phyloP scores from a whole-genome alignment of 768 basidiomycete species.

The Fomitopsis pulvina region DNA sequence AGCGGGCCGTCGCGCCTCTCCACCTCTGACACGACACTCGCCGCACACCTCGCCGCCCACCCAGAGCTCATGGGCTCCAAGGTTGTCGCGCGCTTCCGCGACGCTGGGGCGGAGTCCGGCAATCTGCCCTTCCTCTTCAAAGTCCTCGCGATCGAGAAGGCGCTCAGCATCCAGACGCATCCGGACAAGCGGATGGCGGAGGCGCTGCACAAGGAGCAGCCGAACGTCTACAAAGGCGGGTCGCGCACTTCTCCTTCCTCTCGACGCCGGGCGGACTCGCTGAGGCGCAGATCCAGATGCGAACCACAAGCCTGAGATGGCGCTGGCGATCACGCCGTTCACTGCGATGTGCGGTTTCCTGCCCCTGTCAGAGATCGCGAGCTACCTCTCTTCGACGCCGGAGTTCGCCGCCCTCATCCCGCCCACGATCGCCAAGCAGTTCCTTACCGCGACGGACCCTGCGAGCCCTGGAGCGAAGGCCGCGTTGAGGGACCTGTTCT shows the following conservation, averaged over 20 bases:
- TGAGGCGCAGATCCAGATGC: conserved; percentile 45
- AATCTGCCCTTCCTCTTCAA: conserved; percentile 52
- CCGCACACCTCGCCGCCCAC: conserved; percentile 55
- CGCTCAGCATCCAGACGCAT: conserved; percentile 55
- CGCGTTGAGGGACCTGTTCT: conserved; percentile 71
- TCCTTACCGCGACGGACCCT: conserved; percentile 42
- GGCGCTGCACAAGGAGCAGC: conserved; percentile 42
- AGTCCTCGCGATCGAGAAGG: conserved; percentile 51
- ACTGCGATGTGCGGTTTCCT: conserved; percentile 89
- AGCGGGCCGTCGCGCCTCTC: conserved; percentile 51
- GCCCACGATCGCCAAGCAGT: conserved; percentile 39
- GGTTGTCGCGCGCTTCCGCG: conserved; percentile 17
- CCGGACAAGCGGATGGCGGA: conserved; percentile 49
- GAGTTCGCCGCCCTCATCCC: conserved; percentile 76
- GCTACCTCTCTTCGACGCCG: conserved; percentile 58
- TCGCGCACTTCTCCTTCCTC: not conserved
- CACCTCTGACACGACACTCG: conserved; percentile 43
- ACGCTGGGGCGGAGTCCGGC: conserved; percentile 18
- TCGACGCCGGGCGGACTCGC: not conserved
- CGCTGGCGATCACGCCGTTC: conserved; percentile 91
- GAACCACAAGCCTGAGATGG: conserved; percentile 99
- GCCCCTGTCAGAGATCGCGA: conserved; percentile 67
- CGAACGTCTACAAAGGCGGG: conserved; percentile 88
- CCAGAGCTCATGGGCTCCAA: conserved; percentile 50
- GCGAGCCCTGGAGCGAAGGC: conserved; percentile 44